These are phyloP conservation scores for Comarum palustre DNA, from an alignment of 306 rosid species.

Conservation along the genomic window DNA sequence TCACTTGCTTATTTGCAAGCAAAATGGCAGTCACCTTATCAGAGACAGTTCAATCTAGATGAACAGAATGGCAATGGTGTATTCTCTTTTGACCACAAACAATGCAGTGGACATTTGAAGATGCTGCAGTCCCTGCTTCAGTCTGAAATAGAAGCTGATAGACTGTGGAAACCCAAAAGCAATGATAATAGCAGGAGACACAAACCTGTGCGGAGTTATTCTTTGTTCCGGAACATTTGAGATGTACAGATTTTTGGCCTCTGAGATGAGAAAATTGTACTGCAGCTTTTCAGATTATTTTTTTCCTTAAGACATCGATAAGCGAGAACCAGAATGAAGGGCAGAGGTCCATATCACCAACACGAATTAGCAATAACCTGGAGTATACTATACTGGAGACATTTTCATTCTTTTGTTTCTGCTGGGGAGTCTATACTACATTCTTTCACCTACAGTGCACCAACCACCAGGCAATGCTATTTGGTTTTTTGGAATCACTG, in stretches of 20 bases:
- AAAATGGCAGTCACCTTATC: constrained; percentile 81
- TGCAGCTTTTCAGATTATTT: constrained; percentile 40
- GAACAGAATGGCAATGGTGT: constrained; percentile 19
- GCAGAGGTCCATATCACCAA: constrained; percentile 16
- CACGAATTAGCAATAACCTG: constrained; percentile 14
- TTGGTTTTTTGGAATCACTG: constrained; percentile 7
- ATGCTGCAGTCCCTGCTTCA: constrained; percentile 75
- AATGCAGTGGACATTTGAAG: constrained; percentile 72
- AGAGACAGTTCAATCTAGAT: constrained; percentile 49
- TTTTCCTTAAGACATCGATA: constrained; percentile 31
- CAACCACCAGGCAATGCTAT: not conserved
- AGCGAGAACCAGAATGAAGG: constrained; percentile 30
- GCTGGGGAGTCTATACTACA: not conserved
- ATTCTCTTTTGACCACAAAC: constrained; percentile 52
- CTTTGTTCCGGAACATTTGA: constrained; percentile 48
- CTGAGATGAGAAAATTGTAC: constrained; percentile 29
- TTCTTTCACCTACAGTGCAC: constrained; percentile 13
- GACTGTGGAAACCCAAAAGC: constrained; percentile 54
- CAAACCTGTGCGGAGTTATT: constrained; percentile 62
- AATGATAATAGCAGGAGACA: constrained; percentile 56
- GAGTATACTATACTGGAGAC: constrained; percentile 1
- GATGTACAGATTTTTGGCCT: constrained; percentile 43
- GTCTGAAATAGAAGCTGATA: constrained; percentile 62
- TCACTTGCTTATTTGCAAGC: constrained; percentile 79
- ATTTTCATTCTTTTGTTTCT: constrained; percentile 10